Conservation (phyloP, 805 yeast genomes). For the Starmerella vitae region DNA sequence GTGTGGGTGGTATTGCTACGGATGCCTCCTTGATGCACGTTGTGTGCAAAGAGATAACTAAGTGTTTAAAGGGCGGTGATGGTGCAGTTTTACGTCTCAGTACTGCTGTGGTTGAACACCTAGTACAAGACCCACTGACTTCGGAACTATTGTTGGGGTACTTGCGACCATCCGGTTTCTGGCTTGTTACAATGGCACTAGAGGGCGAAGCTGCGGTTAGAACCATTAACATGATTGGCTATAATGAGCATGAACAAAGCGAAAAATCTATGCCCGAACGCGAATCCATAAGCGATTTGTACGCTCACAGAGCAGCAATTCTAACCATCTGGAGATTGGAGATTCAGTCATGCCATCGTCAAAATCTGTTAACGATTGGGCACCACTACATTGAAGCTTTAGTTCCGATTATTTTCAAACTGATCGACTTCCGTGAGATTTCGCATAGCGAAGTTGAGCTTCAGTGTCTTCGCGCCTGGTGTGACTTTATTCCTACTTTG, state of each 20-base stretch:
- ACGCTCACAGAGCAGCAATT: constrained; percentile 45
- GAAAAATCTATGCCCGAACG: too few relatives aligned
- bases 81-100: constrained; percentile 24
- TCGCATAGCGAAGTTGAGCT: constrained; percentile 36
- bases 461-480: constrained; percentile 67
- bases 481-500: constrained; percentile 58
- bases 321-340: constrained; percentile 59
- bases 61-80: constrained; percentile 31
- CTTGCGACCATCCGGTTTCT: constrained; percentile 40
- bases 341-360: constrained; percentile 41
- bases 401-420: constrained; percentile 18
- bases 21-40: constrained; percentile 43
- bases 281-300: constrained; percentile 33
- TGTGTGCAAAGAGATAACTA: constrained; percentile 37
- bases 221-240: too few relatives aligned
- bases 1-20: constrained; percentile 41
- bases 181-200: constrained; percentile 37
- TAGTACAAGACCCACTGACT: constrained; percentile 46
- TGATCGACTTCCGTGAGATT: constrained; percentile 31
- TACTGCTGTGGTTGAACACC: constrained; percentile 47
- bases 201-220: constrained; percentile 18
- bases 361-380: constrained; percentile 39
- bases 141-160: constrained; percentile 38
- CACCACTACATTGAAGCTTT: constrained; percentile 41
- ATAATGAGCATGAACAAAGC: too few relatives aligned